Evolutionary conservation across 2,329 filamentous ascomycete species (phyloP).

Genomic region (Coniochaeta prunicola): DNA sequence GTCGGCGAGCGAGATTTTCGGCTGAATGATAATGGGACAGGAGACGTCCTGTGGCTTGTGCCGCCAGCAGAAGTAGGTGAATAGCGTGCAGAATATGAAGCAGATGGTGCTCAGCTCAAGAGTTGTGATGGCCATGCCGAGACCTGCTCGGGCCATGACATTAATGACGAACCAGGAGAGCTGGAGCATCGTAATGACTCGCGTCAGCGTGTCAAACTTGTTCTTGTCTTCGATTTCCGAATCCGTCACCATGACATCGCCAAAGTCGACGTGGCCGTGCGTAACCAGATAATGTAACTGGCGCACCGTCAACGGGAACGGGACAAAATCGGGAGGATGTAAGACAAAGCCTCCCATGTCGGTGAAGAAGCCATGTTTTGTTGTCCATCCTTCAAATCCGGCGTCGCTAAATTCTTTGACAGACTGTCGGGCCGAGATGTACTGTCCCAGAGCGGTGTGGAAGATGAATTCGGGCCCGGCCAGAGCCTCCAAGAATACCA

Average conservation of each 20-base stretch:
- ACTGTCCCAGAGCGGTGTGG: conserved; percentile 15
- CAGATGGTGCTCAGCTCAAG: neutral
- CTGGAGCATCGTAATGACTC: conserved; percentile 12
- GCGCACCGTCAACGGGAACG: conserved; percentile 16
- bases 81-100: neutral
- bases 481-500: conserved; percentile 12
- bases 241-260: conserved; percentile 3
- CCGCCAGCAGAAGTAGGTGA: neutral
- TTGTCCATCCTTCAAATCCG: conserved; percentile 16
- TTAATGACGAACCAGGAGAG: conserved; percentile 6
- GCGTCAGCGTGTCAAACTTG: conserved; percentile 14
- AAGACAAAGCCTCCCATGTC: conserved; percentile 20
- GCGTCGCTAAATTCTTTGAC: conserved; percentile 7
- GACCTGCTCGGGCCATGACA: neutral
- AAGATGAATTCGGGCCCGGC: conserved; percentile 13
- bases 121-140: neutral
- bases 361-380: conserved; percentile 17
- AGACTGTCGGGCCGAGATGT: conserved; percentile 10
- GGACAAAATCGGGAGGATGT: conserved; percentile 4
- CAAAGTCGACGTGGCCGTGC: conserved; percentile 9
- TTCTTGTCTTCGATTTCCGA: conserved; percentile 17
- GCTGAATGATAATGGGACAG: neutral
- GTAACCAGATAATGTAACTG: conserved; percentile 13
- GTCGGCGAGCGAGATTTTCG: neutral
- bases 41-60: neutral